Evolutionary conservation across 1,139 yeast genomes (phyloP), one percentile per base, ranked within the genome.

Genomic region (Pichia cactophila): DNA sequence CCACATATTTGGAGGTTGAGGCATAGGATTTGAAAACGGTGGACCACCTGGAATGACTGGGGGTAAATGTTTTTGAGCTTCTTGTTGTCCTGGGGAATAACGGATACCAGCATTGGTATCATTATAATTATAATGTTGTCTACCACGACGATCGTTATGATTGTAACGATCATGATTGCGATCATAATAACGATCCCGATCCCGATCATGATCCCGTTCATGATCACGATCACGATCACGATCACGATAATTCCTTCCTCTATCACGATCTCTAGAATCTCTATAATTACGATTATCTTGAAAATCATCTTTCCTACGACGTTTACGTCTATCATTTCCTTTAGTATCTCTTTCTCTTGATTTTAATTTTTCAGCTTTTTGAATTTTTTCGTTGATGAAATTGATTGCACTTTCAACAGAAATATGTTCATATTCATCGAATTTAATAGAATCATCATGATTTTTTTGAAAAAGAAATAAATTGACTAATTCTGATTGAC

Each of bases 391-490:
- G 16, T 39, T 26, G 16, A 51, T 47, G 17, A 47, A 50, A 41
- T 52, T 50, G 10, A 82, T 75, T 0, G 90, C 92, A 36, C 78
- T 82, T 41, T 78, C 78, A 5, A 81, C 71, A 8, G 82, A 81
- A 23, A 87, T 73, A 49, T 78, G 77, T 5, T 85, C 75, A 61
- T 88, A 89, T 61, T 89, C 96, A 60, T 87, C 95, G 63, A 85
- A 89, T 57, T 82, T 80, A 33, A 89, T 79, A n/a, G 58, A 56
- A 35, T 41, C 46, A 31, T 88, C 89, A 56, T 80, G 83, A 0
- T 79, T 69, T 37, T 73, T 74, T 61, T 86, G 86, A 63, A 85
- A 89, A 1, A 86, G 77, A 61, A 85, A 94, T 20, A 86, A 69
- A 60, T 86, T 88, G 17, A 88, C 75, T 11, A 50, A 17, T 50